A percentile compares a stretch with the other conserved stretches of the same genome.
Conservation (phyloP, 495 filamentous ascomycete genomes). For the Penicillium taxi region DNA sequence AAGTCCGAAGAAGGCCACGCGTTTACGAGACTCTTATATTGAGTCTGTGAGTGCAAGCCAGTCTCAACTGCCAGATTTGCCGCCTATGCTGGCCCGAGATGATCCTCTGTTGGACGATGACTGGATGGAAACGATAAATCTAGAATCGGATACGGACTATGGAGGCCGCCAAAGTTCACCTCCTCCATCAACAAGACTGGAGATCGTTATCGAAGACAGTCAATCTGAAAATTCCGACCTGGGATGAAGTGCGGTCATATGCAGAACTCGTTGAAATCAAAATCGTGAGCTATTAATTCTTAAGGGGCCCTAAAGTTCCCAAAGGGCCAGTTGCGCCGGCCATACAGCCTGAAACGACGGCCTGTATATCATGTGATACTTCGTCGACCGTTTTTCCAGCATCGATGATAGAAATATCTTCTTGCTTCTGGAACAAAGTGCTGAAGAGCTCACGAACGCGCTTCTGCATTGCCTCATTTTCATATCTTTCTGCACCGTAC, state of each 20-base stretch:
- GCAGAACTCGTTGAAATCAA: conserved; percentile 40
- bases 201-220: conserved; percentile 54
- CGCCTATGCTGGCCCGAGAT: conserved; percentile 13
- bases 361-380: conserved; percentile 52
- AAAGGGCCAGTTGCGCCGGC: conserved; percentile 30
- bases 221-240: no score
- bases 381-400: conserved; percentile 46
- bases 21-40: conserved; percentile 2
- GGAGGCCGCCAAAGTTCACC: conserved; percentile 10
- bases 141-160: conserved; percentile 31
- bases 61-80: conserved; percentile 5
- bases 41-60: conserved; percentile 4
- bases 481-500: conserved; percentile 83
- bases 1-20: background rate
- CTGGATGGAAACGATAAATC: conserved; percentile 27
- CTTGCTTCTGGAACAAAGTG: conserved; percentile 32
- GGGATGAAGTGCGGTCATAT: no score
- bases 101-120: conserved; percentile 31
- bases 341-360: conserved; percentile 45
- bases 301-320: conserved; percentile 36
- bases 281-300: conserved; percentile 14
- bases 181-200: conserved; percentile 17
- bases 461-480: conserved; percentile 73
- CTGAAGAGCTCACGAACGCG: conserved; percentile 69
- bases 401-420: conserved; percentile 40